Percentiles rank a stretch among this genome's conserved stretches.
These are phyloP conservation scores for Tolypocladium capitatum DNA, from an alignment of 2,329 filamentous ascomycete genomes.

Conservation along the genomic window DNA sequence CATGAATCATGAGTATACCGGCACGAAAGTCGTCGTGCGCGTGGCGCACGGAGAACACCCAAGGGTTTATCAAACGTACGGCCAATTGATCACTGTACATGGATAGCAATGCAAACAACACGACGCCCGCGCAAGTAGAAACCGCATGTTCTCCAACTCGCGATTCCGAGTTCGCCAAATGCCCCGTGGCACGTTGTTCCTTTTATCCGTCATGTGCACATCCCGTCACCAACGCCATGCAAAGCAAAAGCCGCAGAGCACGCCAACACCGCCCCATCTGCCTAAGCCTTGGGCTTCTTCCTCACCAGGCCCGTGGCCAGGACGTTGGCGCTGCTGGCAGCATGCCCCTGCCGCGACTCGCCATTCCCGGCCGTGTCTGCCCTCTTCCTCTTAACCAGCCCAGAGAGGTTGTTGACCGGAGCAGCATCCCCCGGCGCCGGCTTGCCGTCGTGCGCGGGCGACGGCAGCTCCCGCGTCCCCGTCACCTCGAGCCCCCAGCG, in stretches of 20 bases:
- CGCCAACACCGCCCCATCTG: too few relatives aligned
- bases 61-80: background rate
- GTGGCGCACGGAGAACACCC: background rate
- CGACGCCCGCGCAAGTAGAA: background rate
- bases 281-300: conserved; percentile 38
- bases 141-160: background rate
- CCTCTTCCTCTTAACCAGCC: conserved; percentile 35
- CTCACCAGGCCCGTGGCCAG: conserved; percentile 33
- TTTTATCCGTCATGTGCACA: background rate
- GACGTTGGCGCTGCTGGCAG: conserved; percentile 26
- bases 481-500: conserved; percentile 38
- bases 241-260: background rate
- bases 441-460: conserved; percentile 3
- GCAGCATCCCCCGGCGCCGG: conserved; percentile 3
- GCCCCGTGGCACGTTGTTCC: background rate
- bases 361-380: conserved; percentile 11
- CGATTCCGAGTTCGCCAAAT: background rate
- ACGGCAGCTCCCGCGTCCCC: conserved; percentile 24
- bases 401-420: conserved; percentile 33
- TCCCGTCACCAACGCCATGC: background rate
- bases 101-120: background rate
- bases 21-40: background rate
- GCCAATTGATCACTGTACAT: background rate
- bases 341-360: conserved; percentile 2
- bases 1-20: background rate